Evolutionary conservation across 148 eudicot species (phyloP).

Genomic region (Oxyria digyna): DNA sequence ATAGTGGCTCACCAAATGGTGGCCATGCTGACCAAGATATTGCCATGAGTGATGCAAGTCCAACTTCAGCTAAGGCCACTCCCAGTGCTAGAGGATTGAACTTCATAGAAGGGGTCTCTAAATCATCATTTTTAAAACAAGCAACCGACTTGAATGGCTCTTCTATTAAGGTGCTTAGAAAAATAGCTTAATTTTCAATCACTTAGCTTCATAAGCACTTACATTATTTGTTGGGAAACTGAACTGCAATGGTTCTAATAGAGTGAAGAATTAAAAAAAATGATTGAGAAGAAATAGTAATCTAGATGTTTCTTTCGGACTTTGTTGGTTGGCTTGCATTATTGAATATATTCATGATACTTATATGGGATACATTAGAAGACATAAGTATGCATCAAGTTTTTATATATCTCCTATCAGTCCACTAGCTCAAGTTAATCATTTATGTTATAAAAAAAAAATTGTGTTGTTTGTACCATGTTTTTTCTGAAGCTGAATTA

Average conservation of each 20-base stretch:
- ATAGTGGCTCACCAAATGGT: conserved; percentile 54
- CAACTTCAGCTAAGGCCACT: conserved; percentile 50
- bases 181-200: neutral
- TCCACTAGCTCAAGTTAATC: neutral
- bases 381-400: no score
- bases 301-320: neutral
- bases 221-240: neutral
- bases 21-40: conserved; percentile 68
- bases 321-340: neutral
- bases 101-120: conserved; percentile 83
- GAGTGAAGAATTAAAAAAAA: neutral
- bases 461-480: neutral
- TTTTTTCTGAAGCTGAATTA: neutral
- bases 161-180: conserved; percentile 55
- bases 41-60: conserved; percentile 70
- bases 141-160: conserved; percentile 71
- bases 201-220: neutral
- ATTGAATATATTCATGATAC: neutral
- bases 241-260: neutral
- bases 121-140: conserved; percentile 72
- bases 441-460: neutral
- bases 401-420: neutral
- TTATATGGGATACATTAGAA: neutral
- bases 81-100: conserved; percentile 59
- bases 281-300: neutral